These are phyloP conservation scores for Globisporangium solare DNA, from an alignment of 352 stramenopile genomes.

Conservation along the genomic window DNA sequence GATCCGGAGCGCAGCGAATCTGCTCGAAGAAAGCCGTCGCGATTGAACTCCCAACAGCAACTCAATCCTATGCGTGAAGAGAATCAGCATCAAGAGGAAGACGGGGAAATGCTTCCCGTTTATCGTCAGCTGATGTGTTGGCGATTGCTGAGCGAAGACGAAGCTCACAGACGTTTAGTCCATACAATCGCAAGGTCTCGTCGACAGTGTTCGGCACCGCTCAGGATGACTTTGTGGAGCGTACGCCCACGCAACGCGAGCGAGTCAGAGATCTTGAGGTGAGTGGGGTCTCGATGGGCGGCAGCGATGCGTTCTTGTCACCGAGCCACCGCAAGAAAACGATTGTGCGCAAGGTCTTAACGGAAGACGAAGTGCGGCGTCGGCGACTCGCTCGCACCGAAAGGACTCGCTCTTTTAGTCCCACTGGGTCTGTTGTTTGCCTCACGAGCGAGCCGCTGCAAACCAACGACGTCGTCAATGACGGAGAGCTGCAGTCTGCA, in stretches of 20 bases:
- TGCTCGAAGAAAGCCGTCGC: neutral
- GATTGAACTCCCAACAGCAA: neutral
- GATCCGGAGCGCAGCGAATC: neutral
- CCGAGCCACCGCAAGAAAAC: constrained; percentile 24
- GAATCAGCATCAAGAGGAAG: neutral
- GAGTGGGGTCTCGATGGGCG: neutral
- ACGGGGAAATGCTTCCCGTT: neutral
- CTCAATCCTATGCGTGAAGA: neutral
- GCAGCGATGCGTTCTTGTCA: neutral
- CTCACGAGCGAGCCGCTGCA: neutral
- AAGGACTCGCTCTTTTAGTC: neutral
- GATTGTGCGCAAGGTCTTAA: constrained; percentile 33
- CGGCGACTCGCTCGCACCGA: constrained; percentile 2
- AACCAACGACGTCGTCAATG: neutral
- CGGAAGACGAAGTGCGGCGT: constrained; percentile 25
- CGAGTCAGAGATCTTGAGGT: neutral
- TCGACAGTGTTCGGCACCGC: neutral
- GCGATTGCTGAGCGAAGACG: too few species aligned
- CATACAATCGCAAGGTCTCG: too few species aligned
- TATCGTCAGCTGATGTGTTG: too few species aligned
- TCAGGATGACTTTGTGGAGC: neutral
- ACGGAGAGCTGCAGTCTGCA: too few species aligned
- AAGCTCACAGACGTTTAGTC: too few species aligned
- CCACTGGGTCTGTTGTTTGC: neutral
- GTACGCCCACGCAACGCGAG: neutral